These are phyloP conservation scores for Serendipita sp. DNA, from an alignment of 768 basidiomycete genomes.

Conservation along the genomic window DNA sequence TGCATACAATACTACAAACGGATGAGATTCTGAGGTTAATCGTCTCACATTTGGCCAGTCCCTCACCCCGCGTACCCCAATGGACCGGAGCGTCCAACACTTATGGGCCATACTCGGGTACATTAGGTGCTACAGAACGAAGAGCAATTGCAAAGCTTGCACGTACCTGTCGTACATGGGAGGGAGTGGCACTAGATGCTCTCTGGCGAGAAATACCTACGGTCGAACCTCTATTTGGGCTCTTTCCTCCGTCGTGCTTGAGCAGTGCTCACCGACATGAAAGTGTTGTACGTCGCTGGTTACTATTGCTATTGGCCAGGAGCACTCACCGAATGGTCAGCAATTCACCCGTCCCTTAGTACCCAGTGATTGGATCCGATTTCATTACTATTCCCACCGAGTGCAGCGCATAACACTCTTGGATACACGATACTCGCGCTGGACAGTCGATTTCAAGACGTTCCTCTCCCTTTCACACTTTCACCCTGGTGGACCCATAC, in stretches of 20 bases:
- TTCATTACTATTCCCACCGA: background rate
- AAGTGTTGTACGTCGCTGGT: background rate
- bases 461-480: conserved; percentile 5
- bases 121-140: background rate
- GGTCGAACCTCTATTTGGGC: conserved; percentile 3
- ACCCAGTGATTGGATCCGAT: conserved; percentile 4
- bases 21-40: conserved; percentile 1
- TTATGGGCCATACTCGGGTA: background rate
- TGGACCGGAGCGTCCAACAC: background rate
- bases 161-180: background rate
- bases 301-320: background rate
- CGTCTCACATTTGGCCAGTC: background rate
- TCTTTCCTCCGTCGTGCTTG: background rate
- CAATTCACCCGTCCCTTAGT: conserved; percentile 4
- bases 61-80: background rate
- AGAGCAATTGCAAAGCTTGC: background rate
- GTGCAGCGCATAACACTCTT: conserved; percentile 1
- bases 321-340: background rate
- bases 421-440: background rate
- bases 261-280: conserved; percentile 2
- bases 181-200: background rate
- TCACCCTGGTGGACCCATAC: background rate
- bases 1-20: background rate
- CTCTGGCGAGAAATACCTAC: conserved; percentile 1
- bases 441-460: background rate